Conservation (phyloP, 345 rosid genomes). For the Aethionema arabicum region DNA sequence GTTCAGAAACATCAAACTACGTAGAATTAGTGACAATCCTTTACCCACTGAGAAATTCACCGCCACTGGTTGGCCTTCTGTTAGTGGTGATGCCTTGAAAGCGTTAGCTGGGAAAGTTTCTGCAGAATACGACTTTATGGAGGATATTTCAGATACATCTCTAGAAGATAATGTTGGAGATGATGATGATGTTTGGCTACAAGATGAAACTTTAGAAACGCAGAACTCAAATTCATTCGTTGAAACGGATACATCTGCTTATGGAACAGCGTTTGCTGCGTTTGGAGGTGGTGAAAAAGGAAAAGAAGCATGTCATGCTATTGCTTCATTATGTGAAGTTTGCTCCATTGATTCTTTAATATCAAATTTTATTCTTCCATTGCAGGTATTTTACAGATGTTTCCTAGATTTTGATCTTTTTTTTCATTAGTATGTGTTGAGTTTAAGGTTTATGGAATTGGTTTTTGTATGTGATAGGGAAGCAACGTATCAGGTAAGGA, state of each 20-base stretch:
- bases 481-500: conserved; percentile 71
- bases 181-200: conserved; percentile 24
- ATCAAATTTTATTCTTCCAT: conserved; percentile 91
- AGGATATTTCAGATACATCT: conserved; percentile 37
- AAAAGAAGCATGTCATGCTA: conserved; percentile 88
- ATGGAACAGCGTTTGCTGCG: conserved; percentile 51
- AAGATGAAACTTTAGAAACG: conserved; percentile 32
- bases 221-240: conserved; percentile 25
- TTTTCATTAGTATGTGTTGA: conserved; percentile 6
- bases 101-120: conserved; percentile 76
- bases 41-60: conserved; percentile 72
- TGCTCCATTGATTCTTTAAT: conserved; percentile 89
- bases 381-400: conserved; percentile 61
- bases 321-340: conserved; percentile 85
- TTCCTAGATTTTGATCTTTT: conserved; percentile 13
- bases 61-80: conserved; percentile 83
- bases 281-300: conserved; percentile 59
- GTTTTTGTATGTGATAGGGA: conserved; percentile 48
- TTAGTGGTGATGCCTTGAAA: conserved; percentile 78
- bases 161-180: conserved; percentile 39
- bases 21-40: conserved; percentile 43
- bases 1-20: conserved; percentile 59
- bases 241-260: conserved; percentile 51
- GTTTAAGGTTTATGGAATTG: conserved; percentile 1
- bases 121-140: conserved; percentile 51